Evolutionary conservation across 2,329 filamentous ascomycete species (phyloP), one percentile per base, ranked within the genome.

Genomic region (Talaromyces piceae): DNA sequence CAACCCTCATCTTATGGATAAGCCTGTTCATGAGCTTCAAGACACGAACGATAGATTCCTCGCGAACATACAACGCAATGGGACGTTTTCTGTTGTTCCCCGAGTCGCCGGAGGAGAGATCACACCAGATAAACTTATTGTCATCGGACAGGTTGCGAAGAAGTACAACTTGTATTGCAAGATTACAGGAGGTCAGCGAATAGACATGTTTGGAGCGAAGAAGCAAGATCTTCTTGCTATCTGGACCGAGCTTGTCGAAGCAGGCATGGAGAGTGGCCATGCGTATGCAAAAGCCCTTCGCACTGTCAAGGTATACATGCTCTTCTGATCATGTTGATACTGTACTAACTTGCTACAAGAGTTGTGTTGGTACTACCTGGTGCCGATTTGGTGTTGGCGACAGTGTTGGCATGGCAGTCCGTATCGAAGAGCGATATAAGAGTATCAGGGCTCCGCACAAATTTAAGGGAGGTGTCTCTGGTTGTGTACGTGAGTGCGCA

Each of bases 41-140:
- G 90, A 95, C 54, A 95, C 90, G 4, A 95, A 95, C 65, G 91
- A 95, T 67, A 78, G 84, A 41, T 95, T 87, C 67, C 73, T 95
- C 46, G 90, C 83, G 47, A 95, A 95, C 65, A 93, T 95, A 50
- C 90, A 95, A 67, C 81, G 90, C 31, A 90, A 95, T 67, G 90
- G 90, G 37, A 95, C 89, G 0, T 95, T 90, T 69, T 91, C 87
- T 1, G 89, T 95, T 9, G 79, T 95, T 0, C 90, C 90, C 2
- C 83, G 90, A 41, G 82, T 95, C 1, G 78, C 88, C 2, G 90
- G 81, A 43, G 90, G 90, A 54, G 90, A 95, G 68, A 93, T 95
- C 62, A 93, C 88, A 0, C 84, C 90, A 0, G 87, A 93, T 45
- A 90, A 88, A 66, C 79, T 95, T 47, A 86, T 95, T 44, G 80